These are phyloP conservation scores for Mycena maculata DNA, from an alignment of 768 basidiomycete genomes.

Conservation along the genomic window DNA sequence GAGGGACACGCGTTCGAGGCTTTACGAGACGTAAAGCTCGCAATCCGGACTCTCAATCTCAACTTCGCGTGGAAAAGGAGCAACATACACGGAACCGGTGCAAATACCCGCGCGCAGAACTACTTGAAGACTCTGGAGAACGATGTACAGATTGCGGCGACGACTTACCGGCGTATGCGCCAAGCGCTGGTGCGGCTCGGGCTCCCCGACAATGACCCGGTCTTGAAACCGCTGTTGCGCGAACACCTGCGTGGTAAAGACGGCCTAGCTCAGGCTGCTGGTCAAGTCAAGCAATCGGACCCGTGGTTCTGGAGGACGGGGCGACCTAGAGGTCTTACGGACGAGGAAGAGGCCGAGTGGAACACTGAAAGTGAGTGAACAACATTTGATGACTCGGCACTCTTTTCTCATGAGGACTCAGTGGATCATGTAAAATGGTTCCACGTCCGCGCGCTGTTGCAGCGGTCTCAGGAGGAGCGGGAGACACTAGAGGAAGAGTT, in stretches of 20 bases:
- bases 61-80: background rate
- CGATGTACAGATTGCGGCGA: background rate
- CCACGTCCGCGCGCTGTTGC: conserved; percentile 37
- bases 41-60: background rate
- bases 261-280: conserved; percentile 20
- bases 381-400: no score
- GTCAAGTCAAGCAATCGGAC: conserved; percentile 34
- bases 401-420: background rate
- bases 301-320: conserved; percentile 41
- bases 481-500: conserved; percentile 4
- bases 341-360: conserved; percentile 33
- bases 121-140: conserved; percentile 4
- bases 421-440: conserved; percentile 45
- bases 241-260: conserved; percentile 36
- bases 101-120: conserved; percentile 51
- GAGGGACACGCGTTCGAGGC: background rate
- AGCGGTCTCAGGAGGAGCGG: conserved; percentile 40
- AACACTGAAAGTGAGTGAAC: conserved; percentile 34
- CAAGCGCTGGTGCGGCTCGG: background rate
- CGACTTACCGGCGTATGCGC: background rate
- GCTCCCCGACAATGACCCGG: background rate
- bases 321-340: conserved; percentile 30
- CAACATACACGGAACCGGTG: background rate
- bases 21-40: background rate
- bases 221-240: conserved; percentile 35